Evolutionary conservation across 1,284 basidiomycete genomes (phyloP).

Genomic region (Lentinula novae-zelandiae): DNA sequence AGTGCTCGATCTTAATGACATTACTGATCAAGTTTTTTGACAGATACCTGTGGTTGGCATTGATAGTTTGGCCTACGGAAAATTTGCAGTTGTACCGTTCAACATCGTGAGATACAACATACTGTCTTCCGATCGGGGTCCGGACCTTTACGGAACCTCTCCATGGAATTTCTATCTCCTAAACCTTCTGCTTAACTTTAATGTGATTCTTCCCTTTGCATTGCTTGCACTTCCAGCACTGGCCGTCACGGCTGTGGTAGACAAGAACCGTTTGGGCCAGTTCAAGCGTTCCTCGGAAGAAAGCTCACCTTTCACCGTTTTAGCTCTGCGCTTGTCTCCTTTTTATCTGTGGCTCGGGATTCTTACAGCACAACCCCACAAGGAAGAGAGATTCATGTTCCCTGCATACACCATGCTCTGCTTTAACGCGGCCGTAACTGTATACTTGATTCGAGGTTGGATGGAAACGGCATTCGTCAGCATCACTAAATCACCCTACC

Average conservation of each 20-base stretch:
- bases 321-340: constrained; percentile 75
- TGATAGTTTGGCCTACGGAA: constrained; percentile 89
- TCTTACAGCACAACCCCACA: constrained; percentile 83
- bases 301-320: constrained; percentile 75
- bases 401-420: constrained; percentile 90
- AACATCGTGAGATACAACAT: constrained; percentile 96
- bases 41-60: constrained; percentile 79
- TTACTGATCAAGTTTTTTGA: background rate
- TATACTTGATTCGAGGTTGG: constrained; percentile 86
- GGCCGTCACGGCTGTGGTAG: constrained; percentile 69
- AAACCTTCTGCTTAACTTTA: constrained; percentile 93
- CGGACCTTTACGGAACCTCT: constrained; percentile 91
- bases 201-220: constrained; percentile 79
- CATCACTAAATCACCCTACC: constrained; percentile 79
- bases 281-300: constrained; percentile 49
- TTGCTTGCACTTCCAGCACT: constrained; percentile 79
- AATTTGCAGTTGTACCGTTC: constrained; percentile 78
- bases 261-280: constrained; percentile 77
- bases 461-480: constrained; percentile 74
- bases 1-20: background rate
- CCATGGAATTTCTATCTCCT: constrained; percentile 81
- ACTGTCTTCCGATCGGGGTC: constrained; percentile 78
- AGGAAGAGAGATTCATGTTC: constrained; percentile 98
- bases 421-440: constrained; percentile 87
- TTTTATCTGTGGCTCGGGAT: constrained; percentile 89